phyloP scores from a whole-genome alignment of 768 basidiomycete species.

The Heimioporus sp. region DNA sequence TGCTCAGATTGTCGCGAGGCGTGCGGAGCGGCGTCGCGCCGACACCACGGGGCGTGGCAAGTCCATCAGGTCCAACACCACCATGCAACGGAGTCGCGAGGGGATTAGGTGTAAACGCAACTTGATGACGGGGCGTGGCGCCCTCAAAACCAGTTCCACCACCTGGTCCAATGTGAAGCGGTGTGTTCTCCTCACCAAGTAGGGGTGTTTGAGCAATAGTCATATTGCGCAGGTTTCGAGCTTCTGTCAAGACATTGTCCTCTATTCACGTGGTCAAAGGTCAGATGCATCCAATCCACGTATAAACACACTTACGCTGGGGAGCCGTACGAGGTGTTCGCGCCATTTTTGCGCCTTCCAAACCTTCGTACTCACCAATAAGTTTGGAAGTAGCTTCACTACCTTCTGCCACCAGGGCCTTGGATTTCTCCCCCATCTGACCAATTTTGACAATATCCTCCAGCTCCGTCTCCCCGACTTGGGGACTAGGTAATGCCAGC shows the following conservation, averaged over 20 bases:
- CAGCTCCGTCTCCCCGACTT: constrained; percentile 91
- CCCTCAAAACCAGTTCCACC: constrained; percentile 92
- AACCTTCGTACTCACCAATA: constrained; percentile 87
- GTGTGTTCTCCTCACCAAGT: constrained; percentile 97
- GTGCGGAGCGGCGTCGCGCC: constrained; percentile 86
- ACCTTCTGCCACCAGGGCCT: constrained; percentile 78
- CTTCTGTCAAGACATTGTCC: constrained; percentile 93
- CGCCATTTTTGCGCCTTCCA: constrained; percentile 87
- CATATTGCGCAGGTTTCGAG: constrained; percentile 94
- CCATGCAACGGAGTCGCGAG: constrained; percentile 78
- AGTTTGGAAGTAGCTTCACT: constrained; percentile 83
- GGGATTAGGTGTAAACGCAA: constrained; percentile 94
- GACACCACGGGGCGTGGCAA: constrained; percentile 55
- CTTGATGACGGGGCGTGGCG: constrained; percentile 90
- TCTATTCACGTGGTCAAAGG: constrained; percentile 45
- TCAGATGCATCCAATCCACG: constrained; percentile 8
- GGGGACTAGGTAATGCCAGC: constrained; percentile 80
- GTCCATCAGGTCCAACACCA: constrained; percentile 41
- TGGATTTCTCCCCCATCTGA: constrained; percentile 84
- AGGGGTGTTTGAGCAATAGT: constrained; percentile 89
- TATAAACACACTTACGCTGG: constrained; percentile 64
- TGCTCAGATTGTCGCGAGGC: constrained; percentile 89
- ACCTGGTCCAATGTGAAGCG: constrained; percentile 68
- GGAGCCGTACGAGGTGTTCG: constrained; percentile 93
- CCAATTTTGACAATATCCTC: constrained; percentile 99